phyloP scores from a whole-genome alignment of 2,329 filamentous ascomycete genomes.

The Colletotrichum viniferum region DNA sequence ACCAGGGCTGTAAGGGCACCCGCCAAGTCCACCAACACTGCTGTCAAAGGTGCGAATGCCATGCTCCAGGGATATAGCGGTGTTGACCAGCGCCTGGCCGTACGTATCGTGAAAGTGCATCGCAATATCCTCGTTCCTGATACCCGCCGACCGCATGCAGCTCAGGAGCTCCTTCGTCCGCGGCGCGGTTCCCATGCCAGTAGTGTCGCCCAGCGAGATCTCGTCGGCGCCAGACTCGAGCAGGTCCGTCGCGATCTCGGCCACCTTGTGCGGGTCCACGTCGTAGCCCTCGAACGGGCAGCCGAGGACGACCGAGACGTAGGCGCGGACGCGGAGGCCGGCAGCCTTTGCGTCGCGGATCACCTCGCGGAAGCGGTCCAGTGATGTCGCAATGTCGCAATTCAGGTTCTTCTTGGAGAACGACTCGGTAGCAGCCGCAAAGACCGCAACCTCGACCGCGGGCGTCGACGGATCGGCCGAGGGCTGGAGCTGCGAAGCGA shows the following conservation, averaged over 20 bases:
- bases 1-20: slow-evolving; percentile 84
- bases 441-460: slow-evolving; percentile 75
- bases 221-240: slow-evolving; percentile 90
- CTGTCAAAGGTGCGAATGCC: slow-evolving; percentile 81
- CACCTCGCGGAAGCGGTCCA: slow-evolving; percentile 72
- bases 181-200: slow-evolving; percentile 85
- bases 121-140: slow-evolving; percentile 73
- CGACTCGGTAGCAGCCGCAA: slow-evolving; percentile 80
- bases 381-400: slow-evolving; percentile 75
- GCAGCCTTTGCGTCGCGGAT: slow-evolving; percentile 69
- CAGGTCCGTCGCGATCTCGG: slow-evolving; percentile 70
- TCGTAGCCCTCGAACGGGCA: slow-evolving; percentile 77
- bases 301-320: slow-evolving; percentile 80
- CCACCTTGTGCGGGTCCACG: slow-evolving; percentile 66
- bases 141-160: slow-evolving; percentile 68
- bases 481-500: slow-evolving; percentile 55
- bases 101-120: slow-evolving; percentile 93
- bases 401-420: slow-evolving; percentile 86
- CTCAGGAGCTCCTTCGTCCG: slow-evolving; percentile 68
- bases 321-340: slow-evolving; percentile 74
- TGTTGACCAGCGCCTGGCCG: slow-evolving; percentile 84
- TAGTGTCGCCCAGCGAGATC: slow-evolving; percentile 88
- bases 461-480: slow-evolving; percentile 46
- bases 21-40: slow-evolving; percentile 80
- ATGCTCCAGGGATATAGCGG: slow-evolving; percentile 75